phyloP scores from a whole-genome alignment of 495 filamentous ascomycete genomes.

The Annulohypoxylon stygium region DNA sequence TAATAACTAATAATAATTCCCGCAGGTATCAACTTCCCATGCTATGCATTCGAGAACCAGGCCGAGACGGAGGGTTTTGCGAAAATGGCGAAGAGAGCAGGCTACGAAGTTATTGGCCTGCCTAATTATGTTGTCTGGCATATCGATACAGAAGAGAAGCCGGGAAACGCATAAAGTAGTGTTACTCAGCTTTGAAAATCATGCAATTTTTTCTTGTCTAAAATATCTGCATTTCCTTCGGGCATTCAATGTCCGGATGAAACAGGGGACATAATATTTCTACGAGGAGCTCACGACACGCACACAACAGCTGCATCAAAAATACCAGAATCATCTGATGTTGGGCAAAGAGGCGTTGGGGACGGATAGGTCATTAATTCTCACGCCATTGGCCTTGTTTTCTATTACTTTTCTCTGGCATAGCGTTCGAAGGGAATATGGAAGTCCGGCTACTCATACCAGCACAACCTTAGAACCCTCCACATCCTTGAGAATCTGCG shows the following conservation, averaged over 20 bases:
- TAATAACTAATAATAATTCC: conserved; percentile 21
- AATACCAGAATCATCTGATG: conserved; percentile 45
- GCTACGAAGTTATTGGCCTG: conserved; percentile 90
- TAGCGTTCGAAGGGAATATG: conserved; percentile 37
- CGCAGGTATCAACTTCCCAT: conserved; percentile 96
- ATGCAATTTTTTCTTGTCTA: conserved; percentile 39
- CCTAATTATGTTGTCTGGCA: conserved; percentile 99
- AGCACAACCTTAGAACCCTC: conserved; percentile 4
- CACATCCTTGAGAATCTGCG: conserved; percentile 20
- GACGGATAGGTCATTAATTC: conserved; percentile 41
- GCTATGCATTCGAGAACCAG: conserved; percentile 98
- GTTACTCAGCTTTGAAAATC: conserved; percentile 16
- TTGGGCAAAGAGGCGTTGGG: conserved; percentile 49
- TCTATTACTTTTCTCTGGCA: conserved; percentile 41
- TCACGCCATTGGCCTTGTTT: conserved; percentile 30
- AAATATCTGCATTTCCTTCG: conserved; percentile 39
- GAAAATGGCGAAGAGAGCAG: conserved; percentile 97
- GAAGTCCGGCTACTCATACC: conserved; percentile 33
- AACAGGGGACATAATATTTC: conserved; percentile 53
- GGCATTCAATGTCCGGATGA: conserved; percentile 48
- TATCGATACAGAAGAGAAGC: conserved; percentile 98
- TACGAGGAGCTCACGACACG: conserved; percentile 56
- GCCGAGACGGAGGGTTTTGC: conserved; percentile 99
- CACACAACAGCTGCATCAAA: conserved; percentile 49
- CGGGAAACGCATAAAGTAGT: conserved; percentile 73